Evolutionary conservation across 768 basidiomycete species (phyloP), one percentile per base, ranked within the genome.

Genomic region (Phaeolepiota aurea): DNA sequence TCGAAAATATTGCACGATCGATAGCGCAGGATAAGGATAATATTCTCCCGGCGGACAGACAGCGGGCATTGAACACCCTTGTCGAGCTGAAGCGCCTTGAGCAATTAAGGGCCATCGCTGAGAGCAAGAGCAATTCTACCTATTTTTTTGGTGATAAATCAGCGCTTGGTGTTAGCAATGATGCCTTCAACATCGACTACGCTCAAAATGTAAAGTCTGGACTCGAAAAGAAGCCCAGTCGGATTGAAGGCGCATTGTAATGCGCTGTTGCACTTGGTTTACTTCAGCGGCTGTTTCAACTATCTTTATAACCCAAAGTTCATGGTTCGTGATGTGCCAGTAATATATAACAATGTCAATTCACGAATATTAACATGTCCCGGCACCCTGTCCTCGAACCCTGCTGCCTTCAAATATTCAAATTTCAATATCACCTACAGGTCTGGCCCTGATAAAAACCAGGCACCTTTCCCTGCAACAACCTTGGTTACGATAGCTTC

Each of bases 121-220:
- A 49, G 20, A 68, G 74, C 41, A 48, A 62, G 38, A 66, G 67
- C 30, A 77, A 75, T 45, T 66, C 70, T 28, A 77, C 76, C 13
- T 76, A 77, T 50, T 77, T 77, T 62, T 75, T 77, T 46, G 69
- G 72, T 3, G 69, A 71, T 38, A 63, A 63, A 44, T 57, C 57
- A 5, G 54, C 59, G 12, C 45, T 64, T 41, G 63, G 64, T 9
- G 46, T 48, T 9, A 52, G 48, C 32, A 58, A 42, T 36, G 71
- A 68, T n/a, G 57, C 67, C 12, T 74, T 68, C 49, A 61, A 62
- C 38, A 55, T 72, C 16, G 72, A 74, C 48, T 71, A 74, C 54
- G 66, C 66, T 5, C 68, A 74, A 48, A 55, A 66, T 37, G 55
- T 69, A 13, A 72, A 70, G 53, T 54, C 53, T 9, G 58, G 59